Conservation (phyloP, 805 yeast genomes). For the Schwanniomyces yamadae region DNA sequence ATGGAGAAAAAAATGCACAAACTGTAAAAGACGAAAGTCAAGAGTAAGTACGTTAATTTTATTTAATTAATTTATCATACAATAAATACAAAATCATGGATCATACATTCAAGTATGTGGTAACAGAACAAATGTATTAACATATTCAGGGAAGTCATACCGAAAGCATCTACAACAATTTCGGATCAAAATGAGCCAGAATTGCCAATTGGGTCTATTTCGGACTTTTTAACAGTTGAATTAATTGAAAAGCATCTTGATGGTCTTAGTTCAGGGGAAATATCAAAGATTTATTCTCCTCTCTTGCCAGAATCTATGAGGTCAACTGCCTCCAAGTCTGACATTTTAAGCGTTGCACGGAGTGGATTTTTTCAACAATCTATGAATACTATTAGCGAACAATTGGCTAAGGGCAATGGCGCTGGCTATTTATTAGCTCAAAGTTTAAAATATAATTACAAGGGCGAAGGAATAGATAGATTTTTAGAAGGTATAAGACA, state of each 20-base stretch:
- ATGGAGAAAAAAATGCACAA: not conserved
- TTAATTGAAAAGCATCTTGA: conserved; percentile 33
- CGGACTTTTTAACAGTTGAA: conserved; percentile 33
- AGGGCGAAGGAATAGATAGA: conserved; percentile 56
- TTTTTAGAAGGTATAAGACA: conserved; percentile 46
- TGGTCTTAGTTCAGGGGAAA: conserved; percentile 29
- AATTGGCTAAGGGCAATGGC: conserved; percentile 36
- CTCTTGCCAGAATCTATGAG: conserved; percentile 45
- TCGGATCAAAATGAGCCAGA: conserved; percentile 3
- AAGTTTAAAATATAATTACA: conserved; percentile 47
- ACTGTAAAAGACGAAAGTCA: conserved; percentile 13
- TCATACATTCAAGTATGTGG: not conserved
- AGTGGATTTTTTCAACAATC: conserved; percentile 51
- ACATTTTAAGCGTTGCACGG: conserved; percentile 42
- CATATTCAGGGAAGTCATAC: conserved; percentile 1
- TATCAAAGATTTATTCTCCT: conserved; percentile 31
- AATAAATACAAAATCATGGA: conserved; percentile 5
- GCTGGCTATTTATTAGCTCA: conserved; percentile 51
- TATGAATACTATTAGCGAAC: conserved; percentile 39
- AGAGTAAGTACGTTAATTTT: conserved; percentile 15
- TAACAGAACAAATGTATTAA: conserved; percentile 3
- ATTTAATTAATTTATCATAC: conserved; percentile 5
- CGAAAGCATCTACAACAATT: not conserved
- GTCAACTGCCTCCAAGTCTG: conserved; percentile 28
- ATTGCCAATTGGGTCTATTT: conserved; percentile 30